Evolutionary conservation across 2,329 filamentous ascomycete species (phyloP).

Genomic region (Calonectria naviculata): DNA sequence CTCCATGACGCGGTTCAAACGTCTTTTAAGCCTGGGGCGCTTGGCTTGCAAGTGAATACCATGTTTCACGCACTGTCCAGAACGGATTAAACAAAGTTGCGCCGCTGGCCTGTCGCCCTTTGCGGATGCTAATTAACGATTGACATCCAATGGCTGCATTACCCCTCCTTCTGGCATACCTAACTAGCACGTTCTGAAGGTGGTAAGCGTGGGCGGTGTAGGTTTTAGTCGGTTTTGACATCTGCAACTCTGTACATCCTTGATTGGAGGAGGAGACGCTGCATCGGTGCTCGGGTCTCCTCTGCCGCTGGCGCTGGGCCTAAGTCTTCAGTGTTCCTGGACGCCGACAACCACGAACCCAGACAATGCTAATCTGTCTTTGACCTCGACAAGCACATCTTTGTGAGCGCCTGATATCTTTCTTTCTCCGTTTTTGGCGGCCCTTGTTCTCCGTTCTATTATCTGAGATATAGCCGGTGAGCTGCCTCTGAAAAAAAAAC

Average conservation of each 20-base stretch:
- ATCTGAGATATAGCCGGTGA: background rate
- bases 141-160: slow-evolving; percentile 15
- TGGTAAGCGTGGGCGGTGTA: slow-evolving; percentile 39
- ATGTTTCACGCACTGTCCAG: background rate
- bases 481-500: background rate
- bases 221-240: slow-evolving; percentile 34
- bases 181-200: slow-evolving; percentile 11
- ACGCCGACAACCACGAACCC: background rate
- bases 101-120: background rate
- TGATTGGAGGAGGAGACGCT: slow-evolving; percentile 39
- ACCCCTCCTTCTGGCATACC: slow-evolving; percentile 34
- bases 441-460: background rate
- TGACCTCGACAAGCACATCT: background rate
- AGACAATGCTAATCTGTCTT: background rate
- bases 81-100: background rate
- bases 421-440: background rate
- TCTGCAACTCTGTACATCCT: slow-evolving; percentile 30
- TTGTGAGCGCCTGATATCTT: background rate
- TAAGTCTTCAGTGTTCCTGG: background rate
- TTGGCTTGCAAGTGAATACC: background rate
- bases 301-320: slow-evolving; percentile 29
- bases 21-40: background rate
- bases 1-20: background rate
- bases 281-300: slow-evolving; percentile 18
- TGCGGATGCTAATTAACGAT: background rate